These are phyloP conservation scores for Hymenoscyphus occultus DNA, from an alignment of 2,329 filamentous ascomycete genomes.

Conservation along the genomic window DNA sequence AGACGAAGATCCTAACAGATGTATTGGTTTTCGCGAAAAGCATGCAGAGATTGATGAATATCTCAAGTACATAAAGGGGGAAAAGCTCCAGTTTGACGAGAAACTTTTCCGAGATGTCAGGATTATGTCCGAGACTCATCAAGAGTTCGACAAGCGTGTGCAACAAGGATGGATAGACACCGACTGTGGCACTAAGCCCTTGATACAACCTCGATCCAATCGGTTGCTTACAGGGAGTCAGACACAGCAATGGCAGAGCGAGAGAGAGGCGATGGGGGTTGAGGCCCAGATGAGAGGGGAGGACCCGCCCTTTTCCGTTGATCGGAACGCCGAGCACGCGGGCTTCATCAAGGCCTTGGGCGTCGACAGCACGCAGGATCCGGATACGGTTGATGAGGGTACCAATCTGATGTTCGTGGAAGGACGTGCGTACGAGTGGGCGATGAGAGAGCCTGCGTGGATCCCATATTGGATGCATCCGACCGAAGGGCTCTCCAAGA, in stretches of 20 bases:
- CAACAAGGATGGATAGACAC: slow-evolving; percentile 9
- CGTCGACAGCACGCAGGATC: slow-evolving; percentile 20
- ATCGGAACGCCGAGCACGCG: slow-evolving; percentile 21
- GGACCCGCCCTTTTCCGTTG: slow-evolving; percentile 26
- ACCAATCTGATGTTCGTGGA: slow-evolving; percentile 27
- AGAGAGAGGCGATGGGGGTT: slow-evolving; percentile 17
- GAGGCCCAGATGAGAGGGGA: slow-evolving; percentile 25
- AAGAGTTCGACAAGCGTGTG: slow-evolving; percentile 22
- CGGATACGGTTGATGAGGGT: slow-evolving; percentile 19
- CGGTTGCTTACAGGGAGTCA: slow-evolving; percentile 22
- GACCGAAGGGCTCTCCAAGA: slow-evolving; percentile 24
- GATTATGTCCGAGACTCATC: slow-evolving; percentile 26
- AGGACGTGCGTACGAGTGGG: slow-evolving; percentile 26
- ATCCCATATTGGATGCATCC: slow-evolving; percentile 32
- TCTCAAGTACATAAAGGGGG: slow-evolving; percentile 21
- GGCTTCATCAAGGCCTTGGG: slow-evolving; percentile 25
- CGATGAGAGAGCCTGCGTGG: slow-evolving; percentile 25
- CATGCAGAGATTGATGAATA: slow-evolving; percentile 34
- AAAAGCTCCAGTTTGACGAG: slow-evolving; percentile 11
- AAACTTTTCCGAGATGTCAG: slow-evolving; percentile 25
- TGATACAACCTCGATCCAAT: slow-evolving; percentile 20
- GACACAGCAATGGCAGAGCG: slow-evolving; percentile 10
- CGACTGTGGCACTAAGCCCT: slow-evolving; percentile 9
- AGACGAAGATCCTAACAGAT: slow-evolving; percentile 47
- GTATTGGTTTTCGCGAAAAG: slow-evolving; percentile 41